Conservation (phyloP, 1,284 basidiomycete species). For the Athelia sp. region DNA sequence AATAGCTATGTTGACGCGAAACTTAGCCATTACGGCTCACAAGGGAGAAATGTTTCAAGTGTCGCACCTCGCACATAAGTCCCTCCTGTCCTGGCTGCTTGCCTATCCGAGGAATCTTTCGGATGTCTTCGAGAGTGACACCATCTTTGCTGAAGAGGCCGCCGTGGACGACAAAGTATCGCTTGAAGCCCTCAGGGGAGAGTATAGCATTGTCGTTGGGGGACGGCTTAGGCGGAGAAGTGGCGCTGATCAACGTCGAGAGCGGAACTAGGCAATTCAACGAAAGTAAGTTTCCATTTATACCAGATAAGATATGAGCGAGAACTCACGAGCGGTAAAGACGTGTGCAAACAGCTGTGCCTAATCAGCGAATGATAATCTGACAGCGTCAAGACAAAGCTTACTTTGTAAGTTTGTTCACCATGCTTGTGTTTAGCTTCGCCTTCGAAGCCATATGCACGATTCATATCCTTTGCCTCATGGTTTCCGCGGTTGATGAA, state of each 20-base stretch:
- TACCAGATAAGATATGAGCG: not conserved
- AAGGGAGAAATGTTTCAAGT: conserved; percentile 6
- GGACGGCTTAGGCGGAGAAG: conserved; percentile 48
- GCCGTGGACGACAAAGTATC: conserved; percentile 95
- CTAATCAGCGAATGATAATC: not conserved
- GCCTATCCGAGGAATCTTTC: conserved; percentile 83
- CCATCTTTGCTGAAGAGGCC: conserved; percentile 95
- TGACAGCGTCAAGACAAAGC: conserved; percentile 26
- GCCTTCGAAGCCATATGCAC: conserved; percentile 92
- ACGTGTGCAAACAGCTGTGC: conserved; percentile 84
- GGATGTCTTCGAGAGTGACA: conserved; percentile 90
- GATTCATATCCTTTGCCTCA: conserved; percentile 90
- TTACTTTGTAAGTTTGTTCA: conserved; percentile 77
- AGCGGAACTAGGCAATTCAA: conserved; percentile 66
- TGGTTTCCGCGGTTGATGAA: conserved; percentile 96
- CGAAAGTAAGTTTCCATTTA: conserved; percentile 1
- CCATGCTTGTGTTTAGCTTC: conserved; percentile 96
- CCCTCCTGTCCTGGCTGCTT: conserved; percentile 94
- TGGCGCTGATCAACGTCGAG: conserved; percentile 79
- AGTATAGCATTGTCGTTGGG: conserved; percentile 56
- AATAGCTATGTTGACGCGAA: conserved; percentile 41
- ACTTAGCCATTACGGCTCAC: conserved; percentile 1
- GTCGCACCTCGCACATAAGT: conserved; percentile 74
- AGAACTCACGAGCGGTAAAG: conserved; percentile 78
- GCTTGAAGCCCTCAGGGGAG: conserved; percentile 78